Evolutionary conservation across 768 basidiomycete genomes (phyloP), one percentile per base, ranked within the genome.

Genomic region (Russula abietina): DNA sequence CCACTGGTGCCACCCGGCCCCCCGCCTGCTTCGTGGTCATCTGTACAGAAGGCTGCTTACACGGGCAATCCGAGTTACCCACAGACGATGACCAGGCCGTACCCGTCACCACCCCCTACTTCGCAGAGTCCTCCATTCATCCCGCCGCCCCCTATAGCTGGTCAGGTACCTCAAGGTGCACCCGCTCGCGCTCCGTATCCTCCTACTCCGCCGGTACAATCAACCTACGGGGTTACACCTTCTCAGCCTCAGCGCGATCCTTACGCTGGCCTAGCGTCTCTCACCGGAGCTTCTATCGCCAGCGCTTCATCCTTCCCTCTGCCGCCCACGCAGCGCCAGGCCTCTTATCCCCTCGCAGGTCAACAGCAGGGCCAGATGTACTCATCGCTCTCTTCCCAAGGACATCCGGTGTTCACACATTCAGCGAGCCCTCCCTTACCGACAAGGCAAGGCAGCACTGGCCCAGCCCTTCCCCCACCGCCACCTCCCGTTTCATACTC

Each of bases 1-100:
- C 67, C 70, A 32, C 65, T 74, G 10, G 68, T 67, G 28, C 70
- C 70, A 9, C 73, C 76, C 17, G 73, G 71, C n/a, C 72, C 73
- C 1, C 75, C 73, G 38, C 71, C 66, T 43, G 68, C 66, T 68
- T 62, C 71, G 51, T 69, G 75, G 61, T 59, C 67, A 16, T 64
- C 72, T 39, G 39, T 55, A 24, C 53, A 54, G 39, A 65, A 49
- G 45, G 32, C 51, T 46, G 50, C 54, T n/a, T 54, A 60, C 67
- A 50, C 55, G 12, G 33, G 54, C 22, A 26, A 41, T 33, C 22
- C 59, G 59, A 28, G 65, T 67, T 41, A 54, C 55, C 59, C 67
- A 51, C 24, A 61, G 65, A 2, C 54, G 28, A 10, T 38, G 50
- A 9, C 54, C 16, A 59, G 39, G 52, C 26, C 65, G 12, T 66